Conservation (phyloP, 441 rosid species). For the Pelargonium australe region DNA sequence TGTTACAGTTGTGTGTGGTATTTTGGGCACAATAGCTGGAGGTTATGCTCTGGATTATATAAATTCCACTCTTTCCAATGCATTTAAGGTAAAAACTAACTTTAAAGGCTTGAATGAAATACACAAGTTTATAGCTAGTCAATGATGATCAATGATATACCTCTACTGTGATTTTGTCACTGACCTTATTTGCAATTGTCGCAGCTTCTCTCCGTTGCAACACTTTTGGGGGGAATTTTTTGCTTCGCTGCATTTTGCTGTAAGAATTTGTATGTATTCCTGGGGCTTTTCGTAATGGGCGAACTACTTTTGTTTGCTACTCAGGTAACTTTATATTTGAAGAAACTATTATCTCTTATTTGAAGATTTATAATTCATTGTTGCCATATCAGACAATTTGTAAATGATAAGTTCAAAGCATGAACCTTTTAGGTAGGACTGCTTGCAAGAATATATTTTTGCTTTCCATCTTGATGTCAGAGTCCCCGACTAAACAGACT, state of each 20-base stretch:
- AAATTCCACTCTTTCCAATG: slow-evolving; percentile 65
- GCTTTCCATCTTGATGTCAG: no score
- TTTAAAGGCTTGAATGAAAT: neutral
- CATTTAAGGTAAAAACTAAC: slow-evolving; percentile 59
- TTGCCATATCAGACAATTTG: neutral
- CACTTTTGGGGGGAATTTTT: slow-evolving; percentile 66
- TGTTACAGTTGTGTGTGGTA: slow-evolving; percentile 71
- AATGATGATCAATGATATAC: slow-evolving; percentile 3
- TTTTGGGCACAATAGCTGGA: slow-evolving; percentile 81
- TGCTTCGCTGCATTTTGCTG: slow-evolving; percentile 83
- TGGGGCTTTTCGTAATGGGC: slow-evolving; percentile 73
- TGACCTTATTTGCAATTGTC: slow-evolving; percentile 8
- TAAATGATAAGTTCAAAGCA: neutral
- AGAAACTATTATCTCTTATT: neutral
- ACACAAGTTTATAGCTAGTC: neutral
- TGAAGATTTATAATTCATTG: neutral
- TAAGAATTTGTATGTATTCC: slow-evolving; percentile 79
- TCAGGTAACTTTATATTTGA: slow-evolving; percentile 46
- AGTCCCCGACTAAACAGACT: neutral
- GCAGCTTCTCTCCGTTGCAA: slow-evolving; percentile 76
- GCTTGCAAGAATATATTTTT: no score
- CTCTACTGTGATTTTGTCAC: neutral
- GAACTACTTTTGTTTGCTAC: slow-evolving; percentile 86
- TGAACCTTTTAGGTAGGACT: neutral
- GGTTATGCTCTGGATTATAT: slow-evolving; percentile 69